Evolutionary conservation across 148 eudicot species (phyloP).

Genomic region (Vaccinium myrtillus): DNA sequence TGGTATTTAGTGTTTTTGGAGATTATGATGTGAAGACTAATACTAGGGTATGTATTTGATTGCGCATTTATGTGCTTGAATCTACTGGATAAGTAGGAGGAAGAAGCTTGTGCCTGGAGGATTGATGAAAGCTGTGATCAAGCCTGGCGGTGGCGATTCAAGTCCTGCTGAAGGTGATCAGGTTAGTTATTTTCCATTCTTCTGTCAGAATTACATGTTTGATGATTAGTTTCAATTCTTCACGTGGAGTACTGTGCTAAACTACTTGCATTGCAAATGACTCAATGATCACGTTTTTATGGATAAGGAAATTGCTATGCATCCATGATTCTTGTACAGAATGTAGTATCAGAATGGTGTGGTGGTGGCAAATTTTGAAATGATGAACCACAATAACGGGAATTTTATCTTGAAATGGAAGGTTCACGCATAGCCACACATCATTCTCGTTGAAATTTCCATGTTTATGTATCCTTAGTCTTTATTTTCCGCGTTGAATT

Average conservation of each 20-base stretch:
- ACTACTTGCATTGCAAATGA: neutral
- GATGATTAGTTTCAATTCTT: neutral
- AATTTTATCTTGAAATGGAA: neutral
- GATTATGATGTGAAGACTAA: neutral
- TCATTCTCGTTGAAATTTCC: neutral
- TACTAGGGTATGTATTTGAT: neutral
- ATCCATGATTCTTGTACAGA: neutral
- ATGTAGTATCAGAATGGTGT: neutral
- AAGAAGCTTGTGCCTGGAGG: conserved; percentile 73
- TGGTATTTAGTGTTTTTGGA: neutral
- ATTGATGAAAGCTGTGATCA: conserved; percentile 6
- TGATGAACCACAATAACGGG: neutral
- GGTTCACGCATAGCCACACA: neutral
- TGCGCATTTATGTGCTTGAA: neutral
- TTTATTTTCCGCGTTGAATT: neutral
- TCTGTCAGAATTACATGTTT: neutral
- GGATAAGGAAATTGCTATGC: neutral
- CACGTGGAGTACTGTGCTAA: neutral
- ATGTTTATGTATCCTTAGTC: neutral
- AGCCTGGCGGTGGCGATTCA: conserved; percentile 44
- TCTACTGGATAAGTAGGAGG: conserved; percentile 43
- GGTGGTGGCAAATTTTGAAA: neutral
- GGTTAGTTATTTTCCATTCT: conserved; percentile 34
- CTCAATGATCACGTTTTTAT: neutral
- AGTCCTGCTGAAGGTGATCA: conserved; percentile 87